Base-by-base conservation (phyloP, 305 asterid species). In the Solanum hybrid region DNA sequence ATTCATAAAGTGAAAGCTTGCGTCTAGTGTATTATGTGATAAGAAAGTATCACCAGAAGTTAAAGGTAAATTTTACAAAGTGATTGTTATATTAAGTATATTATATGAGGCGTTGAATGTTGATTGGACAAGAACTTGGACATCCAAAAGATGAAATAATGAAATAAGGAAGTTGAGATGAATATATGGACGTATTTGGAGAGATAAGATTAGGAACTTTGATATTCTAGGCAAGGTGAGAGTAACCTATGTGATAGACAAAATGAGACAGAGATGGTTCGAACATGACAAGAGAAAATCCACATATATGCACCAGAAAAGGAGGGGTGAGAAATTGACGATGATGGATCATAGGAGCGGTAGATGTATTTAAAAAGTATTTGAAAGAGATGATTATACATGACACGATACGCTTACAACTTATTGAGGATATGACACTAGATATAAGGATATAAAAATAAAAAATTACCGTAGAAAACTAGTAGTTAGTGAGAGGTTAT, bases 111-210 rank as follows among this genome's bases (percentile, higher is more conserved):
- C 4, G 4, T 1, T 56, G 10, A 56, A 6, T 56, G 4, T 56
- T 1, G 10, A 17, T 0, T 9, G 4, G 0, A 0, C 0, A 17
- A 0, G 1, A 56, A 56, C 0, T 56, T 6, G 2, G 2, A 56
- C 1, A 56, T 56, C 0, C 10, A 56, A 56, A 51, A 17, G 1
- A 56, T 2, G 10, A 6, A 15, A 45, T 51, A 51, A 51, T 51
- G 10, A 0, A 56, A 56, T 56, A 6, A 17, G 4, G n/a, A 56
- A 56, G 10, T 17, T 56, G 0, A 0, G 69, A 56, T 56, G 69
- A 56, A 56, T 56, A 56, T 56, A 0, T 56, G 10, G 64, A 0
- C 0, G 0, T 17, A 56, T 56, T 56, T 0, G 0, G 69, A 56
- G 24, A 56, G 10, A 17, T 56, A 56, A 56, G 10, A 56, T 56